phyloP scores from a whole-genome alignment of 805 yeast species.

The Monosporozyma solicola region DNA sequence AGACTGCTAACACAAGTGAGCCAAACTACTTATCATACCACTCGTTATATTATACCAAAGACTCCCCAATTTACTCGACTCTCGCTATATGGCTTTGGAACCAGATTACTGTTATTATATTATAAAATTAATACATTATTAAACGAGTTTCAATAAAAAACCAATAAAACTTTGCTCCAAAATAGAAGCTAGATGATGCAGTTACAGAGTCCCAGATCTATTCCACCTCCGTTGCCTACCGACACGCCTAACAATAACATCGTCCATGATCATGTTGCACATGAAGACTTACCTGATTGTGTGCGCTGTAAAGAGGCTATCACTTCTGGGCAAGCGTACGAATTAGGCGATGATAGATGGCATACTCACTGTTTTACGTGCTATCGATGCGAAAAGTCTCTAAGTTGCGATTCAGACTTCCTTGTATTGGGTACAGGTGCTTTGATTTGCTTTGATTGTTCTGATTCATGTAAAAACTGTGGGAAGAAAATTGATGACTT shows the following conservation, averaged over 20 bases:
- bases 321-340: constrained; percentile 89
- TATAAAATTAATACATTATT: background rate
- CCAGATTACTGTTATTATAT: background rate
- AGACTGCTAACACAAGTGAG: background rate
- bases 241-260: background rate
- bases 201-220: background rate
- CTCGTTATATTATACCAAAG: background rate
- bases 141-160: background rate
- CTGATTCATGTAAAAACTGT: constrained; percentile 86
- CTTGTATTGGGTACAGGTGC: constrained; percentile 89
- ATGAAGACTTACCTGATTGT: constrained; percentile 25
- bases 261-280: background rate
- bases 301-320: constrained; percentile 46
- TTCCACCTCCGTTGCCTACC: background rate
- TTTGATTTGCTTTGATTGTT: constrained; percentile 82
- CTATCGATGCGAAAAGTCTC: constrained; percentile 65
- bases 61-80: background rate
- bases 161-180: background rate
- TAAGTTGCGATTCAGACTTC: constrained; percentile 85
- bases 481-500: constrained; percentile 83
- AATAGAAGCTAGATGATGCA: background rate
- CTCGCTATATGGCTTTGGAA: background rate
- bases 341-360: constrained; percentile 91
- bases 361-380: constrained; percentile 89
- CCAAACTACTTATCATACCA: background rate